These are phyloP conservation scores for Cantharellus anzutake DNA, from an alignment of 768 basidiomycete genomes.

Conservation along the genomic window DNA sequence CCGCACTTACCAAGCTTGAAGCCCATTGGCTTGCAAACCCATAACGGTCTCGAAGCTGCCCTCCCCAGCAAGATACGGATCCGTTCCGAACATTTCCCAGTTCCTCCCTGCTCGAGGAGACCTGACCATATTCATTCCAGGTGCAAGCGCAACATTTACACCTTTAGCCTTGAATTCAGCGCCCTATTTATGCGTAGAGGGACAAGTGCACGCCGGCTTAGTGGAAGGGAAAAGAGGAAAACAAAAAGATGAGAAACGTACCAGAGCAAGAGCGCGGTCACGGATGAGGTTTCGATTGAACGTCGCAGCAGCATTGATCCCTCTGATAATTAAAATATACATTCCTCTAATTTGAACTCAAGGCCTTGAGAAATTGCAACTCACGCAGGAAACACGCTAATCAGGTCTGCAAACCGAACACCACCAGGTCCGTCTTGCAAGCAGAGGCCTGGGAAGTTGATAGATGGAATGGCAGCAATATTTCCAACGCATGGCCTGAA, in stretches of 20 bases:
- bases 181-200: conserved; percentile 12
- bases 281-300: conserved; percentile 17
- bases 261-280: conserved; percentile 16
- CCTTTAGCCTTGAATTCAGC: background rate
- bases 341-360: too few species aligned
- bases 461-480: conserved; percentile 7
- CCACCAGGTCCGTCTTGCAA: conserved; percentile 25
- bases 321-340: too few species aligned
- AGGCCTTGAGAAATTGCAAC: too few species aligned
- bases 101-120: conserved; percentile 27
- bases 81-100: conserved; percentile 32
- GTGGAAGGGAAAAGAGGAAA: background rate
- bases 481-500: conserved; percentile 9
- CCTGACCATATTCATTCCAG: conserved; percentile 15
- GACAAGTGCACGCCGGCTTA: background rate
- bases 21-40: conserved; percentile 58
- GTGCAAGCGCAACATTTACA: conserved; percentile 24
- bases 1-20: conserved; percentile 60
- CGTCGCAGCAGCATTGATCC: conserved; percentile 15
- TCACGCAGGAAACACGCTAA: conserved; percentile 69
- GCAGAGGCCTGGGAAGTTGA: conserved; percentile 9
- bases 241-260: too few species aligned
- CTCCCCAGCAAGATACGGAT: conserved; percentile 75
- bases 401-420: conserved; percentile 52
- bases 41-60: conserved; percentile 57